Conservation (phyloP, 163 green algal species). For the Prototheca wickerhamii region DNA sequence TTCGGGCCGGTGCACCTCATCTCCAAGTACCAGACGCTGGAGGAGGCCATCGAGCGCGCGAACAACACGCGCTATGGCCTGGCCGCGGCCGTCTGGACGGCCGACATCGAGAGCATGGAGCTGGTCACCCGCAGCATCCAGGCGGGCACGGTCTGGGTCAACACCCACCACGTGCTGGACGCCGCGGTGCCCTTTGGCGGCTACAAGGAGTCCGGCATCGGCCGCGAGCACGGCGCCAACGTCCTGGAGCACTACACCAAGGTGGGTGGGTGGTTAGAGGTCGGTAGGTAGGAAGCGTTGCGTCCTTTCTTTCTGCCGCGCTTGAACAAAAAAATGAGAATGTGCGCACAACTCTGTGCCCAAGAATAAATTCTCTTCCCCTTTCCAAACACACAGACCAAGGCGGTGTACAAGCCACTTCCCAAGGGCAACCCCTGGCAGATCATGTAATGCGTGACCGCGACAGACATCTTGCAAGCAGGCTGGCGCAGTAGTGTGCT, state of each 20-base stretch:
- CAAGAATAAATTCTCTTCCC: too few species aligned
- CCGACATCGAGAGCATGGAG: constrained; percentile 45
- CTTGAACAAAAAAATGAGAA: constrained; percentile 41
- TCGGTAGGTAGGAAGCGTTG: constrained; percentile 37
- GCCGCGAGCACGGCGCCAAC: constrained; percentile 35
- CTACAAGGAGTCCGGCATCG: constrained; percentile 50
- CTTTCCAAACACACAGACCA: neutral
- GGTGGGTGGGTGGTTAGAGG: constrained; percentile 69
- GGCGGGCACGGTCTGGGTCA: constrained; percentile 59
- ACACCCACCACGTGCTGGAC: constrained; percentile 38
- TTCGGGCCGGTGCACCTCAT: constrained; percentile 70
- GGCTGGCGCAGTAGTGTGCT: too few species aligned
- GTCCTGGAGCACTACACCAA: constrained; percentile 36
- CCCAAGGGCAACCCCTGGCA: neutral
- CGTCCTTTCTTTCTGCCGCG: constrained; percentile 28
- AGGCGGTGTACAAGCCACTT: neutral
- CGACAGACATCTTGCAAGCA: too few species aligned
- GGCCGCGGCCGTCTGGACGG: constrained; percentile 43
- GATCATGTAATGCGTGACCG: too few species aligned
- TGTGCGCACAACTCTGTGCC: constrained; percentile 46
- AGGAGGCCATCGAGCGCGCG: constrained; percentile 25
- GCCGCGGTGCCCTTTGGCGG: constrained; percentile 36
- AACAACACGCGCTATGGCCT: constrained; percentile 57
- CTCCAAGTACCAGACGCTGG: constrained; percentile 33
- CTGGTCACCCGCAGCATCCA: constrained; percentile 33